Evolutionary conservation across 2,329 filamentous ascomycete species (phyloP).

Genomic region (Trichoderma breve): DNA sequence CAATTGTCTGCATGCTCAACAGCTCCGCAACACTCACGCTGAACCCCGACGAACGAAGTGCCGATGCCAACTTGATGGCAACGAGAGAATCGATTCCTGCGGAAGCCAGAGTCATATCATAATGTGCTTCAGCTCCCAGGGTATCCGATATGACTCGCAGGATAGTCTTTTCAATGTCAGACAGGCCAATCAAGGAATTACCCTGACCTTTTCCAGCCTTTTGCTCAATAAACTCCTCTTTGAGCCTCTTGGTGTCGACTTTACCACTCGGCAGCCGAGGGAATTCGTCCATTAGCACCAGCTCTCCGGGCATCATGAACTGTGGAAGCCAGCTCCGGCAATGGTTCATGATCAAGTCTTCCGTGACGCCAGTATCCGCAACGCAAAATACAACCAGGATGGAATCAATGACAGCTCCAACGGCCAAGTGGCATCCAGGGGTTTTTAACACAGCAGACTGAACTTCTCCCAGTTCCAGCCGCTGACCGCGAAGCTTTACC

Average conservation of each 20-base stretch:
- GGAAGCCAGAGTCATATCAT: conserved; percentile 46
- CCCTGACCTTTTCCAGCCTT: conserved; percentile 18
- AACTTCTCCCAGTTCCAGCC: conserved; percentile 76
- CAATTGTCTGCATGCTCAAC: conserved; percentile 52
- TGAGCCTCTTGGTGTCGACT: conserved; percentile 66
- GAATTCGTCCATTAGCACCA: conserved; percentile 62
- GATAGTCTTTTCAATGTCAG: conserved; percentile 35
- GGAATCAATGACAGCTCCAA: conserved; percentile 65
- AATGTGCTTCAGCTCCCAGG: conserved; percentile 39
- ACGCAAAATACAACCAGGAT: conserved; percentile 74
- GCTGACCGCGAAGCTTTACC: conserved; percentile 81
- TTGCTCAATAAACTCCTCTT: conserved; percentile 44
- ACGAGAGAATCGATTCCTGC: conserved; percentile 63
- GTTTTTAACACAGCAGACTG: conserved; percentile 67
- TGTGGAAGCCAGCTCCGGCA: conserved; percentile 75
- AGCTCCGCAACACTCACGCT: conserved; percentile 59
- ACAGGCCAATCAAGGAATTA: conserved; percentile 16
- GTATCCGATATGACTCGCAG: conserved; percentile 40
- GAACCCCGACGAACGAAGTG: conserved; percentile 57
- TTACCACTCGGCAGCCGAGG: conserved; percentile 82
- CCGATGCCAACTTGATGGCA: conserved; percentile 55
- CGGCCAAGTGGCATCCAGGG: conserved; percentile 60
- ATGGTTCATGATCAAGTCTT: conserved; percentile 50
- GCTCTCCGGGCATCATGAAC: conserved; percentile 79
- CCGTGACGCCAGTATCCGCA: conserved; percentile 38